These are phyloP conservation scores for Cercospora citrullina DNA, from an alignment of 2,329 filamentous ascomycete species.

Conservation along the genomic window DNA sequence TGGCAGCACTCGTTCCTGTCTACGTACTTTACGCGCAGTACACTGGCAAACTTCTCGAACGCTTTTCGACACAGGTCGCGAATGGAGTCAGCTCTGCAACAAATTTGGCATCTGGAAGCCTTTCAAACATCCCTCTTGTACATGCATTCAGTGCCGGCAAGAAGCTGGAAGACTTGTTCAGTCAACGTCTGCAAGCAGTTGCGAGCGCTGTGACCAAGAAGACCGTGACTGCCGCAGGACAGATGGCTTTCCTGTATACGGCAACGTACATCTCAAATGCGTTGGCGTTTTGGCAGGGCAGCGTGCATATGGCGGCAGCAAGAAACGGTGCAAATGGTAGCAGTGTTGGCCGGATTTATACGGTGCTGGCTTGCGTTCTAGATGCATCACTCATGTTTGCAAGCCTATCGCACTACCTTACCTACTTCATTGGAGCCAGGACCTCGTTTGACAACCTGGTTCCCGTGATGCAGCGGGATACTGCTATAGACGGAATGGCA, in stretches of 20 bases:
- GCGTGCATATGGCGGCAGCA: constrained; percentile 50
- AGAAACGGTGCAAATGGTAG: background rate
- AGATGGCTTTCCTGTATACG: constrained; percentile 64
- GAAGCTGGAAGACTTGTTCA: constrained; percentile 61
- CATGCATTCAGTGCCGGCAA: constrained; percentile 56
- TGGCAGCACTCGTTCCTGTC: constrained; percentile 62
- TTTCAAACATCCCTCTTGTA: constrained; percentile 53
- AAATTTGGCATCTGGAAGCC: constrained; percentile 62
- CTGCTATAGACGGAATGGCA: background rate
- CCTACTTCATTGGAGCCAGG: constrained; percentile 7
- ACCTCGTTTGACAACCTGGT: constrained; percentile 6
- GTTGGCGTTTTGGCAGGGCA: constrained; percentile 68
- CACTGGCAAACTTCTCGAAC: constrained; percentile 57
- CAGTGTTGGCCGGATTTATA: constrained; percentile 38
- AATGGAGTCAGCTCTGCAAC: constrained; percentile 59
- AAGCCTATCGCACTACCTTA: constrained; percentile 6
- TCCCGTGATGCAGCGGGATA: background rate
- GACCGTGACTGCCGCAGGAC: constrained; percentile 56
- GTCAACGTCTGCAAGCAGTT: constrained; percentile 52
- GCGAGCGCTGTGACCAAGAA: constrained; percentile 59
- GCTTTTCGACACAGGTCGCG: constrained; percentile 52
- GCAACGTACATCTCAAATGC: constrained; percentile 67
- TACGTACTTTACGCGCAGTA: constrained; percentile 59
- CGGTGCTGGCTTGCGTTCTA: constrained; percentile 3
- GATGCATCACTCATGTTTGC: constrained; percentile 9